Evolutionary conservation across 176 grass and related monocot species (phyloP), one percentile per base, ranked within the genome.

Genomic region (Oryza brachyantha): DNA sequence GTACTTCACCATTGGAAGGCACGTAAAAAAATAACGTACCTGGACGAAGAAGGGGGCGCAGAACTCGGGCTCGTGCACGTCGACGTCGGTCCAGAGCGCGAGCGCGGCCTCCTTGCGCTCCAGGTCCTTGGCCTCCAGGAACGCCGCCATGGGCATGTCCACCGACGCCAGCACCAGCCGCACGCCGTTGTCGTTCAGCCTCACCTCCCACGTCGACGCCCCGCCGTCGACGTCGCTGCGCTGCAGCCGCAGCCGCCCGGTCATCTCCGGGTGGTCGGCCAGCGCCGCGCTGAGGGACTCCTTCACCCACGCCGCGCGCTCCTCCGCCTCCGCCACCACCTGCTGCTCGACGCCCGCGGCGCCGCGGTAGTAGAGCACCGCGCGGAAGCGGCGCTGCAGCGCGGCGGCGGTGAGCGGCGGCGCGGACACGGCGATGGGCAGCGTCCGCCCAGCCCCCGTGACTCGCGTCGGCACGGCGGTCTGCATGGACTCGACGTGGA

Each of bases 131-230:
- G 45, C 68, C 39, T 54, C 87, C 45, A 97, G 13, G 81, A 94
- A 86, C 61, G 81, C 85, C 2, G 72, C 19, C 87, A 98, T 58
- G 50, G 52, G 21, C 70, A 52, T 64, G 70, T 92, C 85, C 54
- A 31, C 78, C 54, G 95, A 74, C 24, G 95, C 90, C 65, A 81
- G 90, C 61, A 98, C 80, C 80, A 98, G 55, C 54, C 90, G 63
- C 36, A 94, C 75, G 24, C 92, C 90, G 16, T 85, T 72, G 50
- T 94, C 92, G 17, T 65, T 94, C 46, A 88, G 79, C 87, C 85
- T 98, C 43, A 98, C 78, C 76, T 91, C 92, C 95, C 95, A 98
- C 50, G 14, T 6, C 21, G n/a, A n/a, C n/a, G n/a, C n/a, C n/a
- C n/a, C n/a, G n/a, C 80, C 24, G 13, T 9, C 37, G 55, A 2